A percentile compares a stretch with the other conserved stretches of the same genome.
Evolutionary conservation across 139 green algal genomes (phyloP).

Genomic region (Chlamydomonas sp.): DNA sequence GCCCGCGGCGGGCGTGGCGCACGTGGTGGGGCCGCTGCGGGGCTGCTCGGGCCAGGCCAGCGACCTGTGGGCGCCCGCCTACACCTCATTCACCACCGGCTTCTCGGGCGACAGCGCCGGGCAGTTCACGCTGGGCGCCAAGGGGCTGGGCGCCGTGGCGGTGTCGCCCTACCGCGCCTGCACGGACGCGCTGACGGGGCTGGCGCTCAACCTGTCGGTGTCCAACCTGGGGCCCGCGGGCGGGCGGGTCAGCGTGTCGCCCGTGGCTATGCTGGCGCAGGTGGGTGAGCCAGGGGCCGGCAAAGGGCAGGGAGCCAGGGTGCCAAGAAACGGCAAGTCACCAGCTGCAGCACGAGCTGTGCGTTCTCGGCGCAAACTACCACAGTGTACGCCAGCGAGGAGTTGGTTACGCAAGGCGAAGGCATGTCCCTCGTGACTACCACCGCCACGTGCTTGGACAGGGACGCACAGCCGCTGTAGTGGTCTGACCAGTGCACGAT

Average conservation of each 20-base stretch:
- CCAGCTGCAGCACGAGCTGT: too few species aligned
- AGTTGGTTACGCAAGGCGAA: too few species aligned
- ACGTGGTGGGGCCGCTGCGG: constrained; percentile 13
- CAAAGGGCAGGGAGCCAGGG: too few species aligned
- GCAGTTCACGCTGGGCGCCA: not conserved
- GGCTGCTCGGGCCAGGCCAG: constrained; percentile 25
- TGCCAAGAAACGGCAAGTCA: too few species aligned
- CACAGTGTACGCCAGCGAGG: too few species aligned
- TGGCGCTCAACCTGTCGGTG: constrained; percentile 19
- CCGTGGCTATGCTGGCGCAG: constrained; percentile 28
- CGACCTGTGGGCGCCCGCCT: constrained; percentile 10
- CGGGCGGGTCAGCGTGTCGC: constrained; percentile 3
- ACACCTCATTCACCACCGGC: constrained; percentile 12
- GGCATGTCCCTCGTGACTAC: too few species aligned
- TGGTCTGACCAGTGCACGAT: too few species aligned
- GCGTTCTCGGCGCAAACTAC: too few species aligned
- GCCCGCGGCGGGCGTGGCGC: not conserved
- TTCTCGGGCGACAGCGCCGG: not conserved
- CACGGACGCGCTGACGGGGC: not conserved
- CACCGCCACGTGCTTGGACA: too few species aligned
- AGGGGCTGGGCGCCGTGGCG: constrained; percentile 7
- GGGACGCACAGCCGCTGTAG: too few species aligned
- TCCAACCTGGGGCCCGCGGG: not conserved
- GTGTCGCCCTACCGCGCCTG: constrained; percentile 28
- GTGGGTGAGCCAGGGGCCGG: not conserved